phyloP scores from a whole-genome alignment of 768 basidiomycete genomes.

The Phanerochaete sordida region DNA sequence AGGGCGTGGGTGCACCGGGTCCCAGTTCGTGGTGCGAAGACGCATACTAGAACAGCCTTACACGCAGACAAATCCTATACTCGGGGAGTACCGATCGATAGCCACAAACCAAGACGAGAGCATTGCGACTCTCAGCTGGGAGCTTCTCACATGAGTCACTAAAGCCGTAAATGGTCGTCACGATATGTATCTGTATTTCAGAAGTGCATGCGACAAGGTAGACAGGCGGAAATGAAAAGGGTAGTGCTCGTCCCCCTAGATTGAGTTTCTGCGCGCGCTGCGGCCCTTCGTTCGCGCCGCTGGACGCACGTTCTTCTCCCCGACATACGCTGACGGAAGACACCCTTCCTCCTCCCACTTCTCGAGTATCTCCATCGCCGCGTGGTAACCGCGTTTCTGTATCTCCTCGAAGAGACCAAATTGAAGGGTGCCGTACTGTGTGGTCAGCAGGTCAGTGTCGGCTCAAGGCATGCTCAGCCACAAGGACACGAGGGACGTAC shows the following conservation, averaged over 20 bases:
- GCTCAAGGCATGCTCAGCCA: background rate
- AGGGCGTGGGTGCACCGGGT: background rate
- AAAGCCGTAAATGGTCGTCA: background rate
- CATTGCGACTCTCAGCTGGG: background rate
- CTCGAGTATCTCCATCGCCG: conserved; percentile 65
- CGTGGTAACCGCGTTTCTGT: conserved; percentile 73
- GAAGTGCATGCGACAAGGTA: background rate
- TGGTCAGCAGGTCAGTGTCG: background rate
- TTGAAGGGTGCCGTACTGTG: conserved; percentile 85
- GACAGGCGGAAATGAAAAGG: background rate
- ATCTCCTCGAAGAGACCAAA: conserved; percentile 90
- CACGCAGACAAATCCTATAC: too few species aligned
- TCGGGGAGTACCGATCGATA: background rate
- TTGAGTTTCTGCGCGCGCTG: conserved; percentile 76
- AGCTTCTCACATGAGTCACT: background rate
- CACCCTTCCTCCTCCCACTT: conserved; percentile 81
- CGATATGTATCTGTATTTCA: background rate
- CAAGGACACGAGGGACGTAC: conserved; percentile 36
- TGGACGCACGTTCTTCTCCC: conserved; percentile 45
- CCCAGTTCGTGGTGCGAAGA: too few species aligned
- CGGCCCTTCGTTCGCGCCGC: conserved; percentile 65
- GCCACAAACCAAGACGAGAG: background rate
- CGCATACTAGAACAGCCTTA: too few species aligned
- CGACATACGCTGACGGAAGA: conserved; percentile 72
- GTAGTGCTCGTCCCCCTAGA: too few species aligned